A percentile compares a stretch with the other conserved stretches of the same genome.
These are phyloP conservation scores for Phylloporus sp. DNA, from an alignment of 768 basidiomycete species.

Conservation along the genomic window DNA sequence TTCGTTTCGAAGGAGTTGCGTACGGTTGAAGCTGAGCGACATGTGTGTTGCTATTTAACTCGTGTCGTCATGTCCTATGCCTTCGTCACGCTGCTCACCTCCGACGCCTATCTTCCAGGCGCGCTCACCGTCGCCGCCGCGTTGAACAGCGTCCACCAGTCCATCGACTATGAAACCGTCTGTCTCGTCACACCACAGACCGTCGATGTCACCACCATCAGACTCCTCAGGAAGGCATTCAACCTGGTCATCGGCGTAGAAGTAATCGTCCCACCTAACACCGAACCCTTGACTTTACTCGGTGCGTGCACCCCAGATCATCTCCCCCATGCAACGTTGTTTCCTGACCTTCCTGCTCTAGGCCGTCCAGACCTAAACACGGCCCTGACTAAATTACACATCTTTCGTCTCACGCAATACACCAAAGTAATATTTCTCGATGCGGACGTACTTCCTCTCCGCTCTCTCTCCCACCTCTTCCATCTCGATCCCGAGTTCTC, in stretches of 20 bases:
- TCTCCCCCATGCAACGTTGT: constrained; percentile 19
- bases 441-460: constrained; percentile 84
- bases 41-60: too few species aligned
- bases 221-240: constrained; percentile 72
- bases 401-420: constrained; percentile 87
- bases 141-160: constrained; percentile 66
- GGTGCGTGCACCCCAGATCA: constrained; percentile 45
- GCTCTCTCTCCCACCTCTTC: constrained; percentile 92
- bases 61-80: constrained; percentile 77
- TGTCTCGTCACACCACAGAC: constrained; percentile 94
- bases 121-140: constrained; percentile 84
- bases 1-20: constrained; percentile 10
- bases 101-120: constrained; percentile 89
- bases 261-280: constrained; percentile 66
- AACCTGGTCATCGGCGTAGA: constrained; percentile 91
- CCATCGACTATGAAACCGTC: constrained; percentile 58
- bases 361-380: constrained; percentile 92
- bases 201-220: constrained; percentile 77
- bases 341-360: constrained; percentile 37
- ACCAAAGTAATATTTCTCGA: constrained; percentile 86
- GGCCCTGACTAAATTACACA: constrained; percentile 94
- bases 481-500: constrained; percentile 76
- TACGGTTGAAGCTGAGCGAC: constrained; percentile 38
- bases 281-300: constrained; percentile 67
- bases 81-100: constrained; percentile 90